Percentiles rank a stretch among this genome's conserved stretches.
Conservation (phyloP, 2,329 filamentous ascomycete species). For the Colletotrichum tofieldiae region DNA sequence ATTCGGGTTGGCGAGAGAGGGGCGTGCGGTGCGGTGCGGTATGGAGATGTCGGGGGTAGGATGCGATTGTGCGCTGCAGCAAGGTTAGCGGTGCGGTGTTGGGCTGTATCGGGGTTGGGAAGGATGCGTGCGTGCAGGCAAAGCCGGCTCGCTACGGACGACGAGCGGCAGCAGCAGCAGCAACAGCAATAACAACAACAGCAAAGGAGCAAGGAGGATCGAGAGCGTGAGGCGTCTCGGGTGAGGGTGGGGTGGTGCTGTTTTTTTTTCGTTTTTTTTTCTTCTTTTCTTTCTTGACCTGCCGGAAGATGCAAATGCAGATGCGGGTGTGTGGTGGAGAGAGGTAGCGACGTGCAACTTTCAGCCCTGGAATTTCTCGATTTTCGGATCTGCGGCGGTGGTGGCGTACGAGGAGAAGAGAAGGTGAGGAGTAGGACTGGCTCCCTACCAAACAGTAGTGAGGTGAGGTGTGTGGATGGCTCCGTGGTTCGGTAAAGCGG, state of each 20-base stretch:
- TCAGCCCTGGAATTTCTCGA: slow-evolving; percentile 10
- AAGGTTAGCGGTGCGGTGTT: slow-evolving; percentile 19
- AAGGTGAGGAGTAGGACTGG: background rate
- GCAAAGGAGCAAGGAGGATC: background rate
- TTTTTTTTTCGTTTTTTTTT: no score
- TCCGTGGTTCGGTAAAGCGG: background rate
- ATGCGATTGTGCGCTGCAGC: slow-evolving; percentile 26
- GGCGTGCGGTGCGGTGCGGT: slow-evolving; percentile 5
- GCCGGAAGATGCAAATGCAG: slow-evolving; percentile 3
- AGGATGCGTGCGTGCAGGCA: slow-evolving; percentile 6
- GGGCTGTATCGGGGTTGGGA: slow-evolving; percentile 9
- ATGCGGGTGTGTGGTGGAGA: background rate
- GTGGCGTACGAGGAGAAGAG: background rate
- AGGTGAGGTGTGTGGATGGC: background rate
- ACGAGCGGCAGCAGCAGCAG: background rate
- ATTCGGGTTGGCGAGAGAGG: slow-evolving; percentile 16
- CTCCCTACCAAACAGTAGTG: no score
- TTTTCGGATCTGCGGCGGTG: slow-evolving; percentile 18
- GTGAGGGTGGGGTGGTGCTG: no score
- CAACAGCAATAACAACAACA: no score
- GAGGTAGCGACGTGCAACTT: slow-evolving; percentile 5
- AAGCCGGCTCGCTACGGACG: slow-evolving; percentile 1
- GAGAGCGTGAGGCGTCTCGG: background rate
- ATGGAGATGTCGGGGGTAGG: slow-evolving; percentile 28
- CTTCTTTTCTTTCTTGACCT: background rate